Evolutionary conservation across 352 stramenopile species (phyloP).

Genomic region (Pythium aphanidermatum): DNA sequence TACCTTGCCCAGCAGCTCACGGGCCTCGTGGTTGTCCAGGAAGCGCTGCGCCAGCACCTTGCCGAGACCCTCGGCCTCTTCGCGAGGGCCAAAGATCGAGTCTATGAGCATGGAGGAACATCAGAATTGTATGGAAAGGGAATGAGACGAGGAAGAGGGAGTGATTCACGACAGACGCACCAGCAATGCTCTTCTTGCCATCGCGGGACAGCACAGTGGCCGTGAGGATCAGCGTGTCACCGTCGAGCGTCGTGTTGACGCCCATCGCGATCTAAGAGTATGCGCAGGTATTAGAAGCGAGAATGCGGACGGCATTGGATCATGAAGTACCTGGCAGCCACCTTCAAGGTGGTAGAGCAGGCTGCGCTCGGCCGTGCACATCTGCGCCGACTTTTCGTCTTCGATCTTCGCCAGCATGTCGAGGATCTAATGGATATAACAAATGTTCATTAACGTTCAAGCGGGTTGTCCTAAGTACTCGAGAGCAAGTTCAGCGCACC

Average conservation of each 20-base stretch:
- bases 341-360: conserved; percentile 78
- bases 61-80: conserved; percentile 53
- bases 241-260: conserved; percentile 60
- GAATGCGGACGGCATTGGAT: not conserved
- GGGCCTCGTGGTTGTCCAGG: conserved; percentile 41
- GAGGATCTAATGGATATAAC: too few relatives aligned
- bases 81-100: conserved; percentile 46
- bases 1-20: conserved; percentile 48
- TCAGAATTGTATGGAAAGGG: not conserved
- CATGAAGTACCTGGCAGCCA: conserved; percentile 62
- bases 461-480: not conserved
- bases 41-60: conserved; percentile 62
- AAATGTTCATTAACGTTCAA: too few relatives aligned
- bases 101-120: conserved; percentile 14
- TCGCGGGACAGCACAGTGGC: conserved; percentile 68
- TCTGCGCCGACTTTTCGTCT: conserved; percentile 64
- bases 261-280: conserved; percentile 84
- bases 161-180: conserved; percentile 23
- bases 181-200: conserved; percentile 47
- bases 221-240: conserved; percentile 58
- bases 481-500: conserved; percentile 23
- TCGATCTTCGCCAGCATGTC: conserved; percentile 76
- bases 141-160: not conserved
- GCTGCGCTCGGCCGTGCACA: conserved; percentile 79
- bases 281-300: not conserved